phyloP scores from a whole-genome alignment of 257 asterid genomes.

The Anisodus tanguticus region DNA sequence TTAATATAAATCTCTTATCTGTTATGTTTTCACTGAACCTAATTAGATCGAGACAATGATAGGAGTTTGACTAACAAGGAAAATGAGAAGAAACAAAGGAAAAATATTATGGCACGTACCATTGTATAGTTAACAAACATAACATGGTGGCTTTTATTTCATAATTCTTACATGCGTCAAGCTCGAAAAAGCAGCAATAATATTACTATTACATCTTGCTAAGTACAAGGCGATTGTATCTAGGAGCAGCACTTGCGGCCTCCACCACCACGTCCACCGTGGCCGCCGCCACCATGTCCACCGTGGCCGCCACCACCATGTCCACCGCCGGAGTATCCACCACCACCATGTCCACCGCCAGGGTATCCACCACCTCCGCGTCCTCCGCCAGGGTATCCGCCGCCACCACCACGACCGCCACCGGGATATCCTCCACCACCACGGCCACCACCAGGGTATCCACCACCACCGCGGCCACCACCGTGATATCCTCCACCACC shows the following conservation, averaged over 20 bases:
- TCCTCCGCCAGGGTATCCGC: conserved; percentile 37
- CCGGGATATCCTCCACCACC: background rate
- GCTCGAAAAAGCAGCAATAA: background rate
- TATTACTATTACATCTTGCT: conserved; percentile 4
- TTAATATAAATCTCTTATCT: too few species aligned
- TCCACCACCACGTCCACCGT: background rate
- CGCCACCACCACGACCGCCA: background rate
- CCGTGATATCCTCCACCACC: background rate
- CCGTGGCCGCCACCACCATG: background rate
- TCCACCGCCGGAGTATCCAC: background rate
- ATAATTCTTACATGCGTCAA: background rate
- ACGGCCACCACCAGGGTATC: background rate
- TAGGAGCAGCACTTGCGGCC: background rate
- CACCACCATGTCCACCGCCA: background rate
- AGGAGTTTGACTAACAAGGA: too few species aligned
- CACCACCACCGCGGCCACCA: background rate
- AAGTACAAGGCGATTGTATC: background rate
- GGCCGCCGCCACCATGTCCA: background rate
- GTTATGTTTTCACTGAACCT: too few species aligned
- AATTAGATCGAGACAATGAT: too few species aligned
- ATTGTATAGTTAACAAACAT: background rate
- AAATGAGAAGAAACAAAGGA: background rate
- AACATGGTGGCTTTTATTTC: background rate
- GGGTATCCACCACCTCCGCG: conserved; percentile 26
- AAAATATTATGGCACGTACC: background rate